Evolutionary conservation across 1,284 basidiomycete genomes (phyloP), one percentile per base, ranked within the genome.

Genomic region (Ganoderma multipileum): DNA sequence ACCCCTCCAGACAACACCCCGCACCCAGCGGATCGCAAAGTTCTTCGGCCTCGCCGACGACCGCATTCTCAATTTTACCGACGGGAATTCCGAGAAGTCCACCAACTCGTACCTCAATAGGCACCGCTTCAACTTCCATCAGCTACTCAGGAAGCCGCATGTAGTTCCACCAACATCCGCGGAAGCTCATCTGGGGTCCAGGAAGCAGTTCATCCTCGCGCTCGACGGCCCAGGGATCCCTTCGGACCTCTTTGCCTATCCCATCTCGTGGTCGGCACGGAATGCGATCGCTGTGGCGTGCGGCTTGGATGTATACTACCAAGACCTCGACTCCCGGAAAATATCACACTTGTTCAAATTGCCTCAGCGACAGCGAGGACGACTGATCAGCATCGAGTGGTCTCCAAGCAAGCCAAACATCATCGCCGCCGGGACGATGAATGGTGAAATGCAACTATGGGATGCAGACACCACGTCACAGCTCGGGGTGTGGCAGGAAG

Each of bases 251-350:
- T 86, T 84, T 61, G 82, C 85, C 1, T 85, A 81, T 72, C 81
- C 85, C 14, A 82, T 86, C 65, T 78, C 83, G 30, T 85, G 84
- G 84, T 85, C 84, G 6, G 72, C 70, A 38, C 77, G 76, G 16
- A 86, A 86, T 65, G 74, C 78, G 67, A 86, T 85, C 65, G 84
- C 85, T 1, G 84, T 85, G 36, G 85, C 85, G 7, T 85, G 85
- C 73, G 83, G 77, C 36, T 76, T 78, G 61, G 80, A 86, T 16
- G 81, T 86, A 42, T 86, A 86, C 75, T 83, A 82, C 69, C 85
- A 86, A 72, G 79, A 86, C 71, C 80, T 85, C 16, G 80, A 83
- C 65, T 84, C 83, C 4, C 83, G 83, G 41, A 76, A 76, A 63
- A 84, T 86, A 63, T 77, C 80, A 16, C 85, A 82, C 67, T 75